Base-by-base conservation (phyloP, 2,329 filamentous ascomycete genomes). In the Colletotrichum paranaense region DNA sequence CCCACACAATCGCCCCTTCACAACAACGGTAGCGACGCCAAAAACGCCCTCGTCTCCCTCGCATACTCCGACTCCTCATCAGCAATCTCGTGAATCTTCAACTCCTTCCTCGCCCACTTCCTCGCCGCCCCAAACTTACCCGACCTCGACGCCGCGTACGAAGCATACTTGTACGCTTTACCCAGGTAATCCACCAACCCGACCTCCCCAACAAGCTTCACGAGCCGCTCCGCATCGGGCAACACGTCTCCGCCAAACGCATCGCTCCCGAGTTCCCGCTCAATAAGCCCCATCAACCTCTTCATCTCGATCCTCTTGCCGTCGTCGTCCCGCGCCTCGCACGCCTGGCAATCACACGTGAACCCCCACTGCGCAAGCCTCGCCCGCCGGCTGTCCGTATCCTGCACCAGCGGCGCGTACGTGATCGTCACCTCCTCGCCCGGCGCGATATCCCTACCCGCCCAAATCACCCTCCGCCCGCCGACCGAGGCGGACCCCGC, bases 401-500 rank as follows among this genome's bases (percentile, higher is more conserved):
- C 76, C 56, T 80, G 78, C 14, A 75, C 77, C 73, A 79, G 78
- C 66, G 83, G 81, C 74, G 78, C 80, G 74, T 84, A 84, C 0
- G 79, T 79, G 5, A 83, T 35, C 0, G 80, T 81, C 30, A 84
- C 77, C 76, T 84, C 79, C 28, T 82, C 80, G 2, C 78, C 80
- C 1, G 64, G 69, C 24, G 63, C 59, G 38, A 84, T 77, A 30
- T 81, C 78, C 7, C 76, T 73, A 53, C 80, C 80, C 5, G 78
- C 74, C 62, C 83, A 82, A 46, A 84, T 78, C 0, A 80, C 74
- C 68, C 83, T 82, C 82, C 81, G 83, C 11, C 75, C 75, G 66
- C 81, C 84, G 68, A 76, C 77, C 1, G 83, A 80, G 6, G 60
- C 68, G 38, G 32, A 22, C 11, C 55, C 70, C 3, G 68, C 62